A percentile compares a stretch with the other conserved stretches of the same genome.
Conservation (phyloP, 768 basidiomycete genomes). For the Auricularia sp. region DNA sequence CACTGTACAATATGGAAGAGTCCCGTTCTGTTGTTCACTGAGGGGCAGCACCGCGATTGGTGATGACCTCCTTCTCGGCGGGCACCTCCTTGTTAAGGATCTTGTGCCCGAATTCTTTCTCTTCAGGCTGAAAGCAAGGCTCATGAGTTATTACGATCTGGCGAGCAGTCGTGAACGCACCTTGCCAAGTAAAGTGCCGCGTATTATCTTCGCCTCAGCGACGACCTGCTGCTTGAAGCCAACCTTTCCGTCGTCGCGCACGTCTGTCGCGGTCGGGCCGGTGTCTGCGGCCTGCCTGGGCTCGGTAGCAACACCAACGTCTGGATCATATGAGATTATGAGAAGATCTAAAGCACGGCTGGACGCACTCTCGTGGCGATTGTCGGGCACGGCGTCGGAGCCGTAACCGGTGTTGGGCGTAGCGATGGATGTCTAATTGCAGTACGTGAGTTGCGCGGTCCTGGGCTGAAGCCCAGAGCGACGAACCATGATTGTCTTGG, state of each 20-base stretch:
- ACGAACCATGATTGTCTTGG: no score
- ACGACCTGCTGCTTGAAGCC: background rate
- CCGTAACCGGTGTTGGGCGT: no score
- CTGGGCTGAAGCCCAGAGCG: no score
- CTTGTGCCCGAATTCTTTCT: background rate
- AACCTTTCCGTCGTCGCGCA: background rate
- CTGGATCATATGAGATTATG: no score
- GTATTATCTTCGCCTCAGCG: conserved; percentile 1
- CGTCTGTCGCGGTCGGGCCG: background rate
- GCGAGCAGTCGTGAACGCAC: background rate
- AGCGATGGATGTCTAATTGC: no score
- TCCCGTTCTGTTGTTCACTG: no score
- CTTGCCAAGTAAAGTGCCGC: background rate
- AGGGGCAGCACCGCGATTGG: background rate
- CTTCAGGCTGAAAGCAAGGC: background rate
- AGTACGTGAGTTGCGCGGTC: no score
- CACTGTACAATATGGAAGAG: background rate
- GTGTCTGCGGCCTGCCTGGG: background rate
- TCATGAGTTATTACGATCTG: background rate
- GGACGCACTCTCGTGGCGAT: no score
- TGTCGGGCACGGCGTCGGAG: no score
- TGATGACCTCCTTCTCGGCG: background rate
- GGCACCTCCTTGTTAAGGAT: background rate
- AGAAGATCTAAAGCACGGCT: no score
- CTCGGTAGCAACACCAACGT: no score